Evolutionary conservation across 176 grass and related monocot genomes (phyloP).

Genomic region (Bolboschoenus planiculmis): DNA sequence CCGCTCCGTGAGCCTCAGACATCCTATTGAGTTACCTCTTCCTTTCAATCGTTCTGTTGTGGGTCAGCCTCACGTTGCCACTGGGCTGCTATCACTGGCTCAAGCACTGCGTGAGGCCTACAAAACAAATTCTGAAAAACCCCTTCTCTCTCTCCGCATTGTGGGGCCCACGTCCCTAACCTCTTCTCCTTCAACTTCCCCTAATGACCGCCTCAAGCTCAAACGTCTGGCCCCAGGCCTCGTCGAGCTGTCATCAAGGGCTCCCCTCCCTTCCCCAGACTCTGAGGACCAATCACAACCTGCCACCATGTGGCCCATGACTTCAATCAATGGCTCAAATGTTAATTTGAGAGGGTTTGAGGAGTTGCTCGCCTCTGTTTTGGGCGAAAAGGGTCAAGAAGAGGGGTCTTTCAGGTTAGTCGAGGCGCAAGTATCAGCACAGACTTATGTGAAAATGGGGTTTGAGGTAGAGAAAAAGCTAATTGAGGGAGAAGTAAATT

Average conservation of each 20-base stretch:
- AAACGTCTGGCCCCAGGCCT: constrained; percentile 64
- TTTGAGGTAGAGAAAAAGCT: constrained; percentile 52
- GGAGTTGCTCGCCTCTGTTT: constrained; percentile 60
- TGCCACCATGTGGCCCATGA: constrained; percentile 56
- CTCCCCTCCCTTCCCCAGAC: constrained; percentile 15
- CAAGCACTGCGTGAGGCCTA: constrained; percentile 51
- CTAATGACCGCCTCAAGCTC: constrained; percentile 69
- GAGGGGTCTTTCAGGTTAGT: constrained; percentile 66
- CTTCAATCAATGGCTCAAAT: constrained; percentile 70
- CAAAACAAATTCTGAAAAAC: constrained; percentile 38
- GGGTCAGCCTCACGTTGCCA: constrained; percentile 31
- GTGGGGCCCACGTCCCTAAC: constrained; percentile 63
- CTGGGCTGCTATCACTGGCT: constrained; percentile 57
- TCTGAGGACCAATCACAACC: constrained; percentile 24
- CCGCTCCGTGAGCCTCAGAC: constrained; percentile 62
- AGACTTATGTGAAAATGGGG: constrained; percentile 80
- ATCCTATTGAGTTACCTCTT: constrained; percentile 69
- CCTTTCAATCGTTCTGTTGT: constrained; percentile 69
- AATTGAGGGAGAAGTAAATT: constrained; percentile 44
- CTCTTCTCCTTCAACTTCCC: constrained; percentile 56
- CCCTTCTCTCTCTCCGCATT: constrained; percentile 72
- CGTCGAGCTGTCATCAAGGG: constrained; percentile 53
- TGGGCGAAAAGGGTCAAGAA: constrained; percentile 43
- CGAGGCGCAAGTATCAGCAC: constrained; percentile 49
- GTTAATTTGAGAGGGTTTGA: constrained; percentile 58